phyloP scores from a whole-genome alignment of 108 stramenopile genomes.

The Cyclotella atomus region DNA sequence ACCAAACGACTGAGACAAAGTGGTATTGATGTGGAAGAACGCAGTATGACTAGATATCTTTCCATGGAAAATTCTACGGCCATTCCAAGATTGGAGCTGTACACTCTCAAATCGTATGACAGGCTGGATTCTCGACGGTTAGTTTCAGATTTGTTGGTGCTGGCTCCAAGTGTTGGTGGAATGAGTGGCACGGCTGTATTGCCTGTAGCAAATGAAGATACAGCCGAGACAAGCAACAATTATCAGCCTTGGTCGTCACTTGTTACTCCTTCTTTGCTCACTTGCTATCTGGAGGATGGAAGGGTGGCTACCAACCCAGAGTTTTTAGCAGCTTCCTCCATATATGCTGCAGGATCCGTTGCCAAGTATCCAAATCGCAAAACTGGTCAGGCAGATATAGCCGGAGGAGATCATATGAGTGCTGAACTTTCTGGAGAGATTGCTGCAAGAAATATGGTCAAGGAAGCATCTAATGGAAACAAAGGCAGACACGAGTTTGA shows the following conservation, averaged over 20 bases:
- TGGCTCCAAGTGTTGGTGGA: constrained; percentile 76
- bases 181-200: constrained; percentile 69
- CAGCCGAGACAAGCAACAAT: constrained; percentile 6
- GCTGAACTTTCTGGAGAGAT: constrained; percentile 68
- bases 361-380: constrained; percentile 74
- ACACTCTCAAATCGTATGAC: constrained; percentile 84
- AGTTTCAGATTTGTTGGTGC: constrained; percentile 64
- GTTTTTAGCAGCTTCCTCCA: constrained; percentile 65
- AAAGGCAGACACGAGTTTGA: background rate
- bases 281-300: constrained; percentile 84
- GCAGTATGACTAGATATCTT: constrained; percentile 79
- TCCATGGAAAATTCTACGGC: constrained; percentile 31
- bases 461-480: constrained; percentile 14
- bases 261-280: constrained; percentile 61
- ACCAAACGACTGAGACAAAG: constrained; percentile 62
- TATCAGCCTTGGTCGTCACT: constrained; percentile 46
- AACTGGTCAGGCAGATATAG: constrained; percentile 75
- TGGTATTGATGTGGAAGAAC: constrained; percentile 72
- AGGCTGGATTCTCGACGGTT: constrained; percentile 62
- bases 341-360: constrained; percentile 84
- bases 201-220: constrained; percentile 26
- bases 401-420: constrained; percentile 71
- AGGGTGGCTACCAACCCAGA: constrained; percentile 66
- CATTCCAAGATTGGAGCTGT: constrained; percentile 53
- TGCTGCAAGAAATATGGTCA: constrained; percentile 81